Evolutionary conservation across 148 eudicot genomes (phyloP).

Genomic region (Rhododendron simsii): DNA sequence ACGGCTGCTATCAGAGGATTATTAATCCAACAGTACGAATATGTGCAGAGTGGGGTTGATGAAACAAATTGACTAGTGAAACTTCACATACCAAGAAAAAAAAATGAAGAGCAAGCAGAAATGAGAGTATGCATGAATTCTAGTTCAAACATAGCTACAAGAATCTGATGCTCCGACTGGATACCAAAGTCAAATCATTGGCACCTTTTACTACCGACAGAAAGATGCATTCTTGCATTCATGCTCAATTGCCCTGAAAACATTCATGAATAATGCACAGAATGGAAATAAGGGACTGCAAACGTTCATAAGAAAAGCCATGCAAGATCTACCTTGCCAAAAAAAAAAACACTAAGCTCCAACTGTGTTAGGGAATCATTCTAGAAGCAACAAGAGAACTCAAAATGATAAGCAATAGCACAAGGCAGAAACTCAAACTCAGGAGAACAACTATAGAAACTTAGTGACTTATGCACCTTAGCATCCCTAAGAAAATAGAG

Average conservation of each 20-base stretch:
- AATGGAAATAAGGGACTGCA: not conserved
- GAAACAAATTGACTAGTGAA: not conserved
- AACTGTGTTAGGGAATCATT: not conserved
- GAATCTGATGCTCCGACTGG: not conserved
- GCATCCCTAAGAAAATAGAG: not conserved
- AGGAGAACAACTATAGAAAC: not conserved
- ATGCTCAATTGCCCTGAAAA: not conserved
- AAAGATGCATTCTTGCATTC: not conserved
- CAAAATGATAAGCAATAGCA: not conserved
- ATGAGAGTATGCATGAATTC: not conserved
- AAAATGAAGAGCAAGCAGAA: not conserved
- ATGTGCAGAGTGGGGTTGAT: not conserved
- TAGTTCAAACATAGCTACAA: not conserved
- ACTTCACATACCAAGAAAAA: not conserved
- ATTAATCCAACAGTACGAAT: not conserved
- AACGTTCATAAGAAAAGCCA: not conserved
- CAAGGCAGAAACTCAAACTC: not conserved
- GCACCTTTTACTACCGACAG: not conserved
- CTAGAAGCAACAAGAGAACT: constrained; percentile 1
- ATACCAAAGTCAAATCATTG: not conserved
- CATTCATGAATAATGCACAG: not conserved
- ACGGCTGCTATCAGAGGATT: not conserved
- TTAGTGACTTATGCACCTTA: not conserved
- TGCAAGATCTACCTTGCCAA: not conserved
- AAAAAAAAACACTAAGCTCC: not conserved